Conservation (phyloP, 305 asterid genomes). For the Fraxinus floribunda region DNA sequence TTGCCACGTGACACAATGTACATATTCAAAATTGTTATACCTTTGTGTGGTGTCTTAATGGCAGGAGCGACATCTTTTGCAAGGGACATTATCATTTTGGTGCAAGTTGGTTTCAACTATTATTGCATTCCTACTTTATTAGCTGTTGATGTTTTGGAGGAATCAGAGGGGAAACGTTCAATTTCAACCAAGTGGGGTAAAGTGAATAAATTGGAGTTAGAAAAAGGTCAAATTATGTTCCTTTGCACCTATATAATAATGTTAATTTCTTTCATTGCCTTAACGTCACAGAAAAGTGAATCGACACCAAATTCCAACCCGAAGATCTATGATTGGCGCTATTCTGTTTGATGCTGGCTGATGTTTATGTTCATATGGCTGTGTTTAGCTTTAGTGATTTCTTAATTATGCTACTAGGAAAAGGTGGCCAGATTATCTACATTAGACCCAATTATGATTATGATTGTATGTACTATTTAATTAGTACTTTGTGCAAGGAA, state of each 20-base stretch:
- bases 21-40: background rate
- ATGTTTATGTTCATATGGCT: constrained; percentile 5
- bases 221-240: constrained; percentile 24
- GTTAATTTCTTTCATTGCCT: background rate
- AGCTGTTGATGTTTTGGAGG: background rate
- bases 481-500: background rate
- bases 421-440: constrained; percentile 4
- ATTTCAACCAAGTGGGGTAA: constrained; percentile 14
- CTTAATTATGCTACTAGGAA: constrained; percentile 6
- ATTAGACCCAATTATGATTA: constrained; percentile 19
- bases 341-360: constrained; percentile 34
- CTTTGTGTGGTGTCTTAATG: background rate
- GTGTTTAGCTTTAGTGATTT: constrained; percentile 16
- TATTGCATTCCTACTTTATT: constrained; percentile 24
- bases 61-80: constrained; percentile 39
- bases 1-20: background rate
- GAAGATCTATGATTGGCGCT: constrained; percentile 24
- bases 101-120: constrained; percentile 25
- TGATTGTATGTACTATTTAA: background rate
- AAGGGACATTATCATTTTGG: constrained; percentile 25
- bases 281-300: background rate
- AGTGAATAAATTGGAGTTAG: background rate
- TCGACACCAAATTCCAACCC: background rate
- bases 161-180: background rate
- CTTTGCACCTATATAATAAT: background rate